Evolutionary conservation across 139 green algal species (phyloP).

Genomic region (Nannochloris sp.): DNA sequence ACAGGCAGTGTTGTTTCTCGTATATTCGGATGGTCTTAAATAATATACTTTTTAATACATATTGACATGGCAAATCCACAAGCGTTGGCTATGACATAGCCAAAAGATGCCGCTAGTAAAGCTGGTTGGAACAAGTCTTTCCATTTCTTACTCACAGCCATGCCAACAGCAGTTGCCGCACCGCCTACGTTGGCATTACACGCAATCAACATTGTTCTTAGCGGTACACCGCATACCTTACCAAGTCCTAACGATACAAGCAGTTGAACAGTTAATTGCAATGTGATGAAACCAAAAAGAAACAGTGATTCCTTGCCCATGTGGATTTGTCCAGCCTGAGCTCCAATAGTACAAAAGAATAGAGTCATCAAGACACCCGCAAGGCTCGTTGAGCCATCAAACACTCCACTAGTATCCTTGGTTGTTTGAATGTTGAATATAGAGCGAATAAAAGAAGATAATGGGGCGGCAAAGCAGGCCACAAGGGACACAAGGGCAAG

Average conservation of each 20-base stretch:
- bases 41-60: background rate
- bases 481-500: background rate
- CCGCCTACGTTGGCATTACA: conserved; percentile 71
- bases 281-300: conserved; percentile 38
- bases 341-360: conserved; percentile 77
- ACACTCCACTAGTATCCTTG: conserved; percentile 8
- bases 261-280: conserved; percentile 37
- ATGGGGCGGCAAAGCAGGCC: background rate
- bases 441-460: background rate
- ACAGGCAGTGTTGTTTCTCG: conserved; percentile 17
- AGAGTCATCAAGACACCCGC: conserved; percentile 52
- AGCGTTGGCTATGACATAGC: conserved; percentile 46
- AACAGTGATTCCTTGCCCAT: conserved; percentile 24
- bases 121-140: conserved; percentile 52
- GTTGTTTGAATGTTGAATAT: background rate
- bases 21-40: conserved; percentile 26
- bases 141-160: conserved; percentile 59
- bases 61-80: conserved; percentile 14
- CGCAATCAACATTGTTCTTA: conserved; percentile 43
- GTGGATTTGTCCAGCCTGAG: conserved; percentile 36
- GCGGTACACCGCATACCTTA: conserved; percentile 31
- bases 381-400: conserved; percentile 32
- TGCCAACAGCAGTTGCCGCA: conserved; percentile 61
- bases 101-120: conserved; percentile 47
- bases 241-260: conserved; percentile 22